Percentiles rank a stretch among this genome's conserved stretches.
Evolutionary conservation across 1,284 basidiomycete genomes (phyloP).

Genomic region (Jaminaea rosea): DNA sequence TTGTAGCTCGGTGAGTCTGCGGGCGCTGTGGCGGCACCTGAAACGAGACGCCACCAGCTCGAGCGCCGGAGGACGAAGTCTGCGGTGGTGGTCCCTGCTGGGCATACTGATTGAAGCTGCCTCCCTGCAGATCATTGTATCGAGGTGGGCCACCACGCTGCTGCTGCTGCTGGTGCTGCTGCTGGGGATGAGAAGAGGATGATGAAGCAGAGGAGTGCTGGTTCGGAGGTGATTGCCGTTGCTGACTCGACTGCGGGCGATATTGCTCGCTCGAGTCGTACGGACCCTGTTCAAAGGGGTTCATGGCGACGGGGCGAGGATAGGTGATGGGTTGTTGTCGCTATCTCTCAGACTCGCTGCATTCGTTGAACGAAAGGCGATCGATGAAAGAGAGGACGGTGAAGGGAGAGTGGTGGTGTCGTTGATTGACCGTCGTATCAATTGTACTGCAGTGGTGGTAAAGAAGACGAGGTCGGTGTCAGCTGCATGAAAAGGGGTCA

Average conservation of each 20-base stretch:
- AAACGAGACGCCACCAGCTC: conserved; percentile 22
- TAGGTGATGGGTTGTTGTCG: too few species aligned
- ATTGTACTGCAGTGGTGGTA: too few species aligned
- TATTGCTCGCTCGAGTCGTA: neutral
- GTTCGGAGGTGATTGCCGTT: neutral
- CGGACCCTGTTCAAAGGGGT: neutral
- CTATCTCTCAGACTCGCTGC: too few species aligned
- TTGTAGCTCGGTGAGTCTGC: conserved; percentile 15
- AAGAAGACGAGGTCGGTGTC: too few species aligned
- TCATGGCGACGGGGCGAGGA: neutral
- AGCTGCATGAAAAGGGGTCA: too few species aligned
- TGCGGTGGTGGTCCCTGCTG: neutral
- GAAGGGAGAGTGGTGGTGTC: too few species aligned
- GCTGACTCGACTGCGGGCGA: neutral
- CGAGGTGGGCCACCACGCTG: neutral
- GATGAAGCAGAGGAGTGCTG: too few species aligned
- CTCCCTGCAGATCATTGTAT: conserved; percentile 1
- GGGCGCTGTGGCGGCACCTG: conserved; percentile 23
- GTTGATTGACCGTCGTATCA: too few species aligned
- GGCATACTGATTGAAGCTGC: conserved; percentile 8
- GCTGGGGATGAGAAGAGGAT: neutral
- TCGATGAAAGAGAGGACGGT: too few species aligned
- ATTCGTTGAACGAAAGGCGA: too few species aligned
- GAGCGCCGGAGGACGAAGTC: neutral
- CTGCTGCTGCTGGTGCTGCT: neutral